Evolutionary conservation across 176 grass and related monocot species (phyloP), one percentile per base, ranked within the genome.

Genomic region (Raddia guianensis): DNA sequence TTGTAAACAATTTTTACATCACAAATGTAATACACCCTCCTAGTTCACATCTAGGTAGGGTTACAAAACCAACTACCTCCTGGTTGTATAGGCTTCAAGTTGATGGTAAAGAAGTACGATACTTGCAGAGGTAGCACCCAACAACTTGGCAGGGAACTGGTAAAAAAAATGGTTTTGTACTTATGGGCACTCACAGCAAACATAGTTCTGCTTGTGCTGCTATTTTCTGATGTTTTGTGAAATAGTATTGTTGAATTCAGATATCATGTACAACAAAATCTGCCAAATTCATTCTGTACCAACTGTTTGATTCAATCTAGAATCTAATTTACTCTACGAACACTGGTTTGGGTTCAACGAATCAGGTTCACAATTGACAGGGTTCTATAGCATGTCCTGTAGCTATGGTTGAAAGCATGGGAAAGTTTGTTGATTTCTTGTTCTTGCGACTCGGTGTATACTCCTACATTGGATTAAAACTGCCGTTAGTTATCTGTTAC

Each of bases 151-250:
- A 44, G 48, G 64, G 20, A 70, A 59, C 8, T 74, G 49, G 47
- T 63, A 10, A 37, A 88, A 52, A 79, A 72, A 43, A 27, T 71
- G 14, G 5, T 63, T 27, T 27, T 27, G 27, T 27, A 27, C 27
- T 27, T 48, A 48, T 40, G 40, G 16, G 13, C 14, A 34, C 40
- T 68, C 32, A 66, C 42, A 16, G 44, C 32, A 77, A 72, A 65
- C 12, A 53, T 58, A 8, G 49, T 77, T 33, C 46, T 83, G 51
- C 46, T 16, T 83, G 15, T 0, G 2, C 35, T 85, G 8, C 44
- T 12, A 32, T 67, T 78, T 37, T 69, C 44, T 12, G 68, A 57
- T 50, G 73, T 66, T 75, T 73, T n/a, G 21, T 79, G 59, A 65
- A 62, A 69, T 14, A 69, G 63, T 62, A 79, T 4, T 47, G 62